Evolutionary conservation across 805 yeast genomes (phyloP), one percentile per base, ranked within the genome.

Genomic region (Suhomyces kilbournensis): DNA sequence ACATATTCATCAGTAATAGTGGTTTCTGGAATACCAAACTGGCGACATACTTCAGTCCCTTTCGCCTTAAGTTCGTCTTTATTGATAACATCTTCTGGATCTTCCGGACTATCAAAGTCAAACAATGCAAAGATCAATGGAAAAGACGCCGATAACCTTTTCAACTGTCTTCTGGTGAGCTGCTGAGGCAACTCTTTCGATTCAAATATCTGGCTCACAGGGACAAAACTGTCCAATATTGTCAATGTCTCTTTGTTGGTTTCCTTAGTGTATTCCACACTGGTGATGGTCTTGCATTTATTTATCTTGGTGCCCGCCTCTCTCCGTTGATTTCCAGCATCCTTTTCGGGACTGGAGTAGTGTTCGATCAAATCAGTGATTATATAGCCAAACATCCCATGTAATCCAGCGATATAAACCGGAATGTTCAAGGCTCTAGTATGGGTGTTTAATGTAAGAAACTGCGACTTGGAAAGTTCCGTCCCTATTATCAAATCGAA

Each of bases 351-450:
- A 3, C 68, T 70, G 2, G 89, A 77, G 30, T 76, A 74, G 67
- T 89, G 90, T 46, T 74, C 66, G 9, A 90, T 80, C 54, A 93
- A 75, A 68, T 94, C 99, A 3, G 84, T 83, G 64, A 92, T 86
- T 1, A 90, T 78, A 61, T 82, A 88, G 1, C 97, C 97, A 65
- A 80, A 90, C 63, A 92, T 71, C 0, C 99, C 99, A 66, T 86
- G 86, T 2, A 83, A 63, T 0, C 85, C 86, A 1, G 88, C 71
- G 14, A 81, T 76, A 64, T 88, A 90, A 28, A 94, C 74, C 3
- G 96, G 89, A 17, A 85, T 78, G 26, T 75, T 73, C 17, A 77
- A 69, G 2, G 61, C 48, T 58, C 97, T 79, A 7, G 92, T 78
- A 32, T 78, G 66, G 0, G 58, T 60, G 62, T 90, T 89, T 44